Base-by-base conservation (phyloP, 352 stramenopile genomes). In the Phytophthora hybrid region DNA sequence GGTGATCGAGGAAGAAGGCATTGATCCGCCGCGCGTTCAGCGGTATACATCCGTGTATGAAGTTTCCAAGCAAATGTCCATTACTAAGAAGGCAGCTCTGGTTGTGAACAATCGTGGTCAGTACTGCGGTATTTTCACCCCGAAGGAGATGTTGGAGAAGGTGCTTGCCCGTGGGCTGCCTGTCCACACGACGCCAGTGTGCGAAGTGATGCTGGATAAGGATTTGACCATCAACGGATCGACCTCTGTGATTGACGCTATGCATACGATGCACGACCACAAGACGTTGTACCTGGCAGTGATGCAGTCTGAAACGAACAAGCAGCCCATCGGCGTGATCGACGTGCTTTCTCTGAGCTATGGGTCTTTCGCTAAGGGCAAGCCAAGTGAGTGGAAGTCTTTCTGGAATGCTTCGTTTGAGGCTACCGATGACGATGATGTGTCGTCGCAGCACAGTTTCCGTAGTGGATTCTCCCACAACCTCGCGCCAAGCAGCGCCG, bases 141-240 rank as follows among this genome's bases (percentile, higher is more conserved):
- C 98, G 23, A 99, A 99, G 77, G 96, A 99, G 77, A 97, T 99
- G 92, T 92, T 99, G 63, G 95, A 95, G 57, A 94, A 97, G 56
- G 97, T 98, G 29, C 81, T 99, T 29, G 93, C 97, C 1, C 97
- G 95, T 58, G 93, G 94, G 39, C 82, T 98, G 9, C 91, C 93
- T 11, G 89, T 98, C 19, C 88, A 98, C 69, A 95, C 85, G 4
- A 99, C 97, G 49, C 80, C 88, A 0, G 94, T 99, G 47, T 95
- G 81, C 54, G 90, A 96, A 80, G 97, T 99, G 2, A 97, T 97
- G 91, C 69, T 90, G 41, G 86, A 94, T 44, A 86, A 93, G 44
- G 79, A 91, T 26, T 79, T 90, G 18, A 89, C 80, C 3, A 93
- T 97, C 39, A 93, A 82, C 18, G 80, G 79, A 23, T 74, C 32